Evolutionary conservation across 176 grass and related monocot species (phyloP).

Genomic region (Lolium multiflorum): DNA sequence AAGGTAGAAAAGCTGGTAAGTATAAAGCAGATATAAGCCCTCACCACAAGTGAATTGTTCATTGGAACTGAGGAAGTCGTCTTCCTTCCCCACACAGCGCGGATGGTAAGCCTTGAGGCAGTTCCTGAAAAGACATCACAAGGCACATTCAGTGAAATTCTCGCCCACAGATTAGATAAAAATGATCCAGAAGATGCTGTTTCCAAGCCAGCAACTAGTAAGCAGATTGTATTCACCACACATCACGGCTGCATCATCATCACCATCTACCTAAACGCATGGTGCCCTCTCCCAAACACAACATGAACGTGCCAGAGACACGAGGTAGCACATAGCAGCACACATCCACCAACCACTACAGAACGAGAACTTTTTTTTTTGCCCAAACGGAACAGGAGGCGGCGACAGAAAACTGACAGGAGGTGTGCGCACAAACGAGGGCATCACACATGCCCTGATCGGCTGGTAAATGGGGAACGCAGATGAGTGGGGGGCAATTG

Average conservation of each 20-base stretch:
- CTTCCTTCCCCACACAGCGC: constrained; percentile 48
- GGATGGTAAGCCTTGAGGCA: constrained; percentile 86
- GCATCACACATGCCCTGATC: no score
- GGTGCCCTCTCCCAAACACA: neutral
- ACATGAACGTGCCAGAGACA: neutral
- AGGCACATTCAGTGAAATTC: constrained; percentile 23
- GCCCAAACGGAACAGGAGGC: neutral
- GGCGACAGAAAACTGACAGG: neutral
- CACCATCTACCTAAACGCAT: neutral
- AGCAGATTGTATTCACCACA: neutral
- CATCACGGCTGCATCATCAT: neutral
- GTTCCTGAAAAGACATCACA: constrained; percentile 59
- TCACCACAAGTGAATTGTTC: constrained; percentile 73
- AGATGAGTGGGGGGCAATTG: no score
- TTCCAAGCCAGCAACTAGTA: neutral
- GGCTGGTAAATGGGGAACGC: no score
- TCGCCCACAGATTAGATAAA: neutral
- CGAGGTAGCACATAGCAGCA: no score
- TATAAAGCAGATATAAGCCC: neutral
- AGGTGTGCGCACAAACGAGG: neutral
- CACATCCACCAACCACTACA: neutral
- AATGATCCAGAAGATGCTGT: neutral
- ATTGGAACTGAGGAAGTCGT: constrained; percentile 37
- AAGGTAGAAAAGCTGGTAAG: neutral
- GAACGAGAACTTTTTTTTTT: neutral